Percentiles rank a stretch among this genome's conserved stretches.
Evolutionary conservation across 1,284 basidiomycete species (phyloP).

Genomic region (Golubevia sp.): DNA sequence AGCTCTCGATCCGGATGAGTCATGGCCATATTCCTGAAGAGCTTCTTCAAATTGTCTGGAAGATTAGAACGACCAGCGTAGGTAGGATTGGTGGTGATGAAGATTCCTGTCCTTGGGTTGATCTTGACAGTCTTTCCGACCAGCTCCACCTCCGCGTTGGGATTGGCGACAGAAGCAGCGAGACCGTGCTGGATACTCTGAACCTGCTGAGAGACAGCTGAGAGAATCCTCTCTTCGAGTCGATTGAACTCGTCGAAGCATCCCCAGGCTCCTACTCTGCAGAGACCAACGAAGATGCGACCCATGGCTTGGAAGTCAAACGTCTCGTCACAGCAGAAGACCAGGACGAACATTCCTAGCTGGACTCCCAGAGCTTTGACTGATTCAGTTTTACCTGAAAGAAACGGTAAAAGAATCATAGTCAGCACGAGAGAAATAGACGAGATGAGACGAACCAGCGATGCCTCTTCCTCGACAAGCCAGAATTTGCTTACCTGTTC

Average conservation of each 20-base stretch:
- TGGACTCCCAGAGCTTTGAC: constrained; percentile 98
- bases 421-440: too few species aligned
- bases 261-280: constrained; percentile 98
- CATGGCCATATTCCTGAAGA: constrained; percentile 99
- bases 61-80: constrained; percentile 97
- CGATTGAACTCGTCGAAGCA: constrained; percentile 95
- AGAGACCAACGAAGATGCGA: constrained; percentile 95
- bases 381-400: constrained; percentile 91
- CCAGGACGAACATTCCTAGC: constrained; percentile 93
- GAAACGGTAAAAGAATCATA: too few species aligned
- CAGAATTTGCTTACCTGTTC: constrained; percentile 73
- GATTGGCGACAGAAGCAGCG: constrained; percentile 76
- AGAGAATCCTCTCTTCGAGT: constrained; percentile 94
- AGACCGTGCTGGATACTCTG: constrained; percentile 98
- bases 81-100: constrained; percentile 92
- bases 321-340: constrained; percentile 99
- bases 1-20: constrained; percentile 95
- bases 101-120: constrained; percentile 91
- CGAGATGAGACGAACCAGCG: too few species aligned
- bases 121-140: constrained; percentile 92
- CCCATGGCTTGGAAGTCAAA: constrained; percentile 99
- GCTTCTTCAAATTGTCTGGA: constrained; percentile 89
- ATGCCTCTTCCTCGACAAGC: neutral
- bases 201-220: constrained; percentile 97
- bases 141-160: constrained; percentile 88